Base-by-base conservation (phyloP, 163 green algal species). In the Scenedesmus sp. region DNA sequence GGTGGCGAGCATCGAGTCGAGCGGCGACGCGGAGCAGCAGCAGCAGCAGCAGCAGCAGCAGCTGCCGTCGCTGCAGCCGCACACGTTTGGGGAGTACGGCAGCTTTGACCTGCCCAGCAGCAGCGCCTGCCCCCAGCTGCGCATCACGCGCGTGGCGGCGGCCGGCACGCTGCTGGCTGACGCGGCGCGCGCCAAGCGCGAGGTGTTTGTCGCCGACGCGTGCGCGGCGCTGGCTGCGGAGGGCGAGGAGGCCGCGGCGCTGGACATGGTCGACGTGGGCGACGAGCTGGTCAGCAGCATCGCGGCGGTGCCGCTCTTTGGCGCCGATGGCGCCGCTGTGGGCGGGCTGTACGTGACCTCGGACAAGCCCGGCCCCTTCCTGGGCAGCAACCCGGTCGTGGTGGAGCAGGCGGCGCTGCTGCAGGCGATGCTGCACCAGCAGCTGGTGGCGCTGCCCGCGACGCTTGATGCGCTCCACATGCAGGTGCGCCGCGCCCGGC, bases 401-500 rank as follows among this genome's bases (percentile, higher is more conserved):
- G 26, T 17, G 2, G 64, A 74, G 64, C 45, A 62, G 33, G 45
- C 64, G n/a, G 9, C 5, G 11, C n/a, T 74, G 44, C 45, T 74
- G 64, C 64, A 74, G 33, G 60, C 28, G 18, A 31, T 74, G 64
- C 45, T 74, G 64, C 63, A 72, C 42, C 64, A 62, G 64, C 44
- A 60, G 20, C 31, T 74, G 45, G 45, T 60, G 7, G 45, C 60
- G 26, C 26, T 74, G 7, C 45, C 64, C 0, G 36, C 29, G 45
- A n/a, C n/a, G n/a, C n/a, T n/a, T n/a, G 24, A 62, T 2, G 60
- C 45, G 64, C 28, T 5, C 0, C 36, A 72, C 18, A n/a, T 72
- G 34, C 63, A 72, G 63, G 63, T 72, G 63, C 24, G 63, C 3
- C 3, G 9, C 7, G 9, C 4, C 1, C 17, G 3, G 15, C 2